These are phyloP conservation scores for Pelargonium cotyledonis DNA, from an alignment of 441 rosid species.

Conservation along the genomic window DNA sequence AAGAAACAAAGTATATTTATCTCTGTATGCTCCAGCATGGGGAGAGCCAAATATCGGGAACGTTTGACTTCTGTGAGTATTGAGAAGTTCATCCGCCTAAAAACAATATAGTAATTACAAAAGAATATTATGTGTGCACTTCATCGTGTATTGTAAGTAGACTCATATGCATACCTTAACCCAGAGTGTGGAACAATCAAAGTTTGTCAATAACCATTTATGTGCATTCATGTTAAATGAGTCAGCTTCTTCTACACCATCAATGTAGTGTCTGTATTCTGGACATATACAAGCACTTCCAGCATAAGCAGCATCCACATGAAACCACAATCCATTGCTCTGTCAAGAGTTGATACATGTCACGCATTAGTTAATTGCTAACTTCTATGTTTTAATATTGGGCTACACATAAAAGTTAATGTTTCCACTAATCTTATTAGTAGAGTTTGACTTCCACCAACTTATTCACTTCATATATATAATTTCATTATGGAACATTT, in stretches of 20 bases:
- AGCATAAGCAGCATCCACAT: constrained; percentile 90
- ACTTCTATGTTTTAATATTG: too few species aligned
- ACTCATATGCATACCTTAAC: constrained; percentile 49
- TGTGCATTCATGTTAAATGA: constrained; percentile 90
- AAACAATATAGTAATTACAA: background rate
- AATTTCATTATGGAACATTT: too few species aligned
- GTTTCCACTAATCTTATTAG: too few species aligned
- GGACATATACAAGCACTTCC: constrained; percentile 91
- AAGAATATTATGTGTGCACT: constrained; percentile 2
- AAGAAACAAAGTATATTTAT: background rate
- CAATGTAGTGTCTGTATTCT: constrained; percentile 55
- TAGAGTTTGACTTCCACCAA: too few species aligned
- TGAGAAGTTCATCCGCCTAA: background rate
- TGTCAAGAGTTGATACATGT: constrained; percentile 24
- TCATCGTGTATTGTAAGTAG: constrained; percentile 2
- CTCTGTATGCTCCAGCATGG: background rate
- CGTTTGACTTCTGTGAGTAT: background rate
- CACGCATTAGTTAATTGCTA: background rate
- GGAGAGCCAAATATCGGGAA: constrained; percentile 6
- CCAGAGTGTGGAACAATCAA: constrained; percentile 90
- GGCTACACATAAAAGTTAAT: too few species aligned
- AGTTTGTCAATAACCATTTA: constrained; percentile 79
- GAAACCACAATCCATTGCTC: constrained; percentile 72
- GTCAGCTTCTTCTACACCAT: constrained; percentile 80
- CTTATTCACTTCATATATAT: too few species aligned